Evolutionary conservation across 768 basidiomycete genomes (phyloP), one percentile per base, ranked within the genome.

Genomic region (Lactifluus hygrophoroides): DNA sequence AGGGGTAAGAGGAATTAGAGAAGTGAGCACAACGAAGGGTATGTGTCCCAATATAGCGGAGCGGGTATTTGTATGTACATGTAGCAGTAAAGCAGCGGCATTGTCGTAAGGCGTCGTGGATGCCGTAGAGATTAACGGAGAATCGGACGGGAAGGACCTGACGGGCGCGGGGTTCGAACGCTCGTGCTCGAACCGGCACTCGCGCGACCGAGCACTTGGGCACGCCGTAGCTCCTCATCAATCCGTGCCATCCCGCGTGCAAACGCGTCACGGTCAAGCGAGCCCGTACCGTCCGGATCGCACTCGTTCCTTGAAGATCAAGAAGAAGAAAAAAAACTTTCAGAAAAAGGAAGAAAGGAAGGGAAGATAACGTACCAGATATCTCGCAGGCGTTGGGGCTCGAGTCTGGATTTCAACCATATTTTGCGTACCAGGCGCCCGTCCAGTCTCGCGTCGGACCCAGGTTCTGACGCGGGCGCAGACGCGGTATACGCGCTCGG

Each of bases 181-280:
- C 21, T 38, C 16, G 37, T 13, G 35, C 37, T 16, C 45, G 44
- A 58, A 9, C 57, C 23, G 30, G 46, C 23, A 5, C 50, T 5
- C 21, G 58, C 25, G 1, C 59, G 58, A 44, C 59, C 62, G 25
- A 61, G 54, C 4, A 61, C 23, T 11, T 83, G 80, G 3, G 77
- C 75, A 27, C 79, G 77, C 17, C 84, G 72, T 16, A 90, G 78
- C 60, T 88, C 87, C 67, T 87, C 86, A 66, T 90, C 88, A 27
- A 90, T 85, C 34, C 81, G 77, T 84, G 85, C 86, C 85, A 88
- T 88, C 53, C 86, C 88, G 57, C 75, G 77, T 46, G 80, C 77
- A 64, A 90, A 90, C 17, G 72, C 72, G 17, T 87, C 84, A 2
- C 80, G 72, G 59, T 81, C 78, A 7, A 90, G 73, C 16, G 74